Conservation (phyloP, 306 rosid genomes). For the Erythrophleum fordii region DNA sequence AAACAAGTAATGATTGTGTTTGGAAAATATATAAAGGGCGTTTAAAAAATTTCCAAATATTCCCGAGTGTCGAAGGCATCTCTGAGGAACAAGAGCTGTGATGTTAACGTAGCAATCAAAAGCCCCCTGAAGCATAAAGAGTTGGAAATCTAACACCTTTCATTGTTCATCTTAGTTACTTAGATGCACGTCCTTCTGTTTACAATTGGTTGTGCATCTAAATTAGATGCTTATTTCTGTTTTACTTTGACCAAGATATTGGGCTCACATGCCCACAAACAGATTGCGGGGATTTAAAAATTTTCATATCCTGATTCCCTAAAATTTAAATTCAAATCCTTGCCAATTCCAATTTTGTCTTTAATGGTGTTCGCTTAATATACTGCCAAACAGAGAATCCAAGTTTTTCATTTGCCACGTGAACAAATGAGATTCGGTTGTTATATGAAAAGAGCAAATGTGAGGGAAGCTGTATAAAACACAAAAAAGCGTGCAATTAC, state of each 20-base stretch:
- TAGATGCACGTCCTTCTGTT: no score
- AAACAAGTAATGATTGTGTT: background rate
- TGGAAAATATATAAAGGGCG: background rate
- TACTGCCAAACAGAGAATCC: background rate
- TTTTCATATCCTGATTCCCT: constrained; percentile 12
- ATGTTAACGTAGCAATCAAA: background rate
- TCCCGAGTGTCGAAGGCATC: background rate
- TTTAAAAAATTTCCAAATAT: background rate
- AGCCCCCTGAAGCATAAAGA: no score
- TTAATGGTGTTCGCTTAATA: background rate
- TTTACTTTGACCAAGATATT: background rate
- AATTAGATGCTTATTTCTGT: background rate
- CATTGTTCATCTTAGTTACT: background rate
- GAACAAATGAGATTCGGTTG: background rate
- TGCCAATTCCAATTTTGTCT: background rate
- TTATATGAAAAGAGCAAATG: background rate
- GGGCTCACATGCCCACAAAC: background rate
- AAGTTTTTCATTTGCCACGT: background rate
- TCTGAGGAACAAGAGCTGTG: background rate
- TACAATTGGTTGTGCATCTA: no score
- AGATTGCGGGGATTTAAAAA: no score
- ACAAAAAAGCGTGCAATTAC: background rate
- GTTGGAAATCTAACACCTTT: background rate
- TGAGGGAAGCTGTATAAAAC: background rate
- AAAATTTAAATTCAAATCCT: background rate